Percentiles rank a stretch among this genome's conserved stretches.
phyloP scores from a whole-genome alignment of 352 stramenopile species.

The Pythium dissimile region DNA sequence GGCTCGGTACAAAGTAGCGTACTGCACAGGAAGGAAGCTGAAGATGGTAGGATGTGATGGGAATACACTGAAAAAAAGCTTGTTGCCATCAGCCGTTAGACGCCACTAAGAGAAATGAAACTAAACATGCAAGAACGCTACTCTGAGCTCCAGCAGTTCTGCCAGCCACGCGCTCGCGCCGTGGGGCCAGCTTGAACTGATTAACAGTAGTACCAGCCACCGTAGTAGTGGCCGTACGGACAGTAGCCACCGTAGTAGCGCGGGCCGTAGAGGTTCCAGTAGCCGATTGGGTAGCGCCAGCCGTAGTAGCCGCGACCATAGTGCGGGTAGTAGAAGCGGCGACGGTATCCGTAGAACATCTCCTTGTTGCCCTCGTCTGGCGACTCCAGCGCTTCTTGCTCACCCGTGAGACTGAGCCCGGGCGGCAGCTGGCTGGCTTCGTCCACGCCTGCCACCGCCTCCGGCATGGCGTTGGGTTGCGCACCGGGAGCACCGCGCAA shows the following conservation, averaged over 20 bases:
- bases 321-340: constrained; percentile 32
- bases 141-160: not conserved
- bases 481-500: constrained; percentile 10
- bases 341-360: constrained; percentile 20
- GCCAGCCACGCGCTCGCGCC: not conserved
- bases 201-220: constrained; percentile 44
- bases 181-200: not conserved
- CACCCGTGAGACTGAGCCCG: constrained; percentile 12
- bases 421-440: not conserved
- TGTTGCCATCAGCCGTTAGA: too few relatives aligned
- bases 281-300: constrained; percentile 38
- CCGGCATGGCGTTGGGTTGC: constrained; percentile 15
- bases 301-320: constrained; percentile 29
- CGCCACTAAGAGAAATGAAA: not conserved
- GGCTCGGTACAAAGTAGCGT: constrained; percentile 8
- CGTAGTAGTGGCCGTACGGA: constrained; percentile 27
- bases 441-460: not conserved
- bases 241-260: constrained; percentile 28
- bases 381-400: constrained; percentile 8
- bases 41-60: too few relatives aligned
- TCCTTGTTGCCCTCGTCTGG: constrained; percentile 11
- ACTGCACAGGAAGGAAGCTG: too few relatives aligned
- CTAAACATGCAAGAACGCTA: not conserved
- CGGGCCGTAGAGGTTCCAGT: constrained; percentile 38
- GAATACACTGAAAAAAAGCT: not conserved